These are phyloP conservation scores for Phlebiopsis flavidoalba DNA, from an alignment of 768 basidiomycete genomes.

Conservation along the genomic window DNA sequence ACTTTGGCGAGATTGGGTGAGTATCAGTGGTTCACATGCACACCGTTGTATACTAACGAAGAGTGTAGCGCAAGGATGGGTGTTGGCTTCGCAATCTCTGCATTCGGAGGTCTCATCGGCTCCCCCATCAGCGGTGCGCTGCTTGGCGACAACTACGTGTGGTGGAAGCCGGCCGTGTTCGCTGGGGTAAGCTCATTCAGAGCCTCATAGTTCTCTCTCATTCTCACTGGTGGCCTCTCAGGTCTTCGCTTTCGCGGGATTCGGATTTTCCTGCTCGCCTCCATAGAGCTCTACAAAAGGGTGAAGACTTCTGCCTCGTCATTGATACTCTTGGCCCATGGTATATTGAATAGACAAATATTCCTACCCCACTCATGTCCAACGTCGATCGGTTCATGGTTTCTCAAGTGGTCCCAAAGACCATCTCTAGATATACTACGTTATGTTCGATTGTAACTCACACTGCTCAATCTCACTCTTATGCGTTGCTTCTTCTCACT, in stretches of 20 bases:
- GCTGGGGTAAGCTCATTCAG: constrained; percentile 15
- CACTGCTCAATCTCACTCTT: too few species aligned
- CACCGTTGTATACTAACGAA: not conserved
- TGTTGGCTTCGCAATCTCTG: constrained; percentile 31
- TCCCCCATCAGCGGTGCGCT: constrained; percentile 51
- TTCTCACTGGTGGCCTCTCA: not conserved
- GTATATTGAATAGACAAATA: not conserved
- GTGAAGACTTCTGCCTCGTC: not conserved
- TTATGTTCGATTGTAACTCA: too few species aligned
- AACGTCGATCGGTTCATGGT: too few species aligned
- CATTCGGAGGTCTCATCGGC: constrained; percentile 33
- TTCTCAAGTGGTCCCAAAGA: too few species aligned
- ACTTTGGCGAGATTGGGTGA: constrained; percentile 21
- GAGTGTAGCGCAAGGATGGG: constrained; percentile 23
- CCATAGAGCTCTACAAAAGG: not conserved
- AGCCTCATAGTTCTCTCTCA: too few species aligned
- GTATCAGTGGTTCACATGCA: not conserved
- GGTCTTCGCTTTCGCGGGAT: constrained; percentile 10
- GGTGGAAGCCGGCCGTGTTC: constrained; percentile 26
- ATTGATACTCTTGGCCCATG: not conserved
- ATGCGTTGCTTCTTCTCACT: too few species aligned
- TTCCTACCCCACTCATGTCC: not conserved
- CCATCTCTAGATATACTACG: too few species aligned
- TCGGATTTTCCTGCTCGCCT: constrained; percentile 3
- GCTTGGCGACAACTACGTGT: constrained; percentile 26